Percentiles rank a stretch among this genome's conserved stretches.
These are phyloP conservation scores for Prunus salicina DNA, from an alignment of 306 rosid species.

Conservation along the genomic window DNA sequence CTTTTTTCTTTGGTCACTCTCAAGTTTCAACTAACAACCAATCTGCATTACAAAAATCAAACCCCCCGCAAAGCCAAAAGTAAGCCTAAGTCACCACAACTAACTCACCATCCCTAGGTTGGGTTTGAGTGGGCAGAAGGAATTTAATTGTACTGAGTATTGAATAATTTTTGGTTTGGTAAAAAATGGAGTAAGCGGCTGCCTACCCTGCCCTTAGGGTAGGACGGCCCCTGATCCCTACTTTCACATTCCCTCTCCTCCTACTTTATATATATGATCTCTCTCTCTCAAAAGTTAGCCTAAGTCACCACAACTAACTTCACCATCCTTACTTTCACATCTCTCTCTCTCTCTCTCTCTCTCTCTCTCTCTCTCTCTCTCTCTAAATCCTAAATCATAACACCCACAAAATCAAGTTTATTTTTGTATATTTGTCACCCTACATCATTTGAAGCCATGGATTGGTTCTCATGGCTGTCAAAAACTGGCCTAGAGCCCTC, in stretches of 20 bases:
- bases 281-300: constrained; percentile 22
- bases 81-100: constrained; percentile 14
- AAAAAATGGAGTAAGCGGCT: no score
- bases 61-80: background rate
- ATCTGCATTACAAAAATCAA: constrained; percentile 4
- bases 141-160: no score
- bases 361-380: background rate
- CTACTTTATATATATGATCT: background rate
- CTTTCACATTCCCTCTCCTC: constrained; percentile 4
- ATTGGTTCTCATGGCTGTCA: constrained; percentile 96
- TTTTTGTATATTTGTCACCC: background rate
- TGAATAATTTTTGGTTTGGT: no score
- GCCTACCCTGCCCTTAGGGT: no score
- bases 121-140: no score
- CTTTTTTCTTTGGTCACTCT: constrained; percentile 52
- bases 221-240: background rate
- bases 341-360: background rate
- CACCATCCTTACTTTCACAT: constrained; percentile 25
- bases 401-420: background rate
- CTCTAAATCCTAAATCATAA: constrained; percentile 16
- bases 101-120: constrained; percentile 18
- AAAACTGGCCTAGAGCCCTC: constrained; percentile 72
- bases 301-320: constrained; percentile 16
- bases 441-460: constrained; percentile 49
- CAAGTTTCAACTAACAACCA: constrained; percentile 51